Percentiles rank a stretch among this genome's conserved stretches.
Evolutionary conservation across 2,329 filamentous ascomycete species (phyloP).

Genomic region (Colletotrichum sidae): DNA sequence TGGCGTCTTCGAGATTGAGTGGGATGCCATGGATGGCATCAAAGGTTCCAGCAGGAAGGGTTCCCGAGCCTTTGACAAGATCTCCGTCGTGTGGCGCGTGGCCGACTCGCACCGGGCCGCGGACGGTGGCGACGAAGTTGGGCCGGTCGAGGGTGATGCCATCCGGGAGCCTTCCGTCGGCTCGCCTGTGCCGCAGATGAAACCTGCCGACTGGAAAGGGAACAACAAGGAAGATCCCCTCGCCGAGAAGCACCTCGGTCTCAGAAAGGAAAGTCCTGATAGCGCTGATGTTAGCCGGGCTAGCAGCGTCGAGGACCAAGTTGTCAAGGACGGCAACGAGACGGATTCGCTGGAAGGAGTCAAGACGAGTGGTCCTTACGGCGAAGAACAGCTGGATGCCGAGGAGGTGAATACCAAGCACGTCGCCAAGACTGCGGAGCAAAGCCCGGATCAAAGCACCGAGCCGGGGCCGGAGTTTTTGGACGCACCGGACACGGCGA

Average conservation of each 20-base stretch:
- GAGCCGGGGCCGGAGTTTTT: slow-evolving; percentile 26
- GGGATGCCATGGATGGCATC: slow-evolving; percentile 88
- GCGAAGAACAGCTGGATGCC: slow-evolving; percentile 47
- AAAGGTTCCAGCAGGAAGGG: slow-evolving; percentile 90
- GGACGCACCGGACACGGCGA: slow-evolving; percentile 31
- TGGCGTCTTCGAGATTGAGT: slow-evolving; percentile 70
- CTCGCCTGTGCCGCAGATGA: slow-evolving; percentile 76
- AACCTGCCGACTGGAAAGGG: slow-evolving; percentile 81
- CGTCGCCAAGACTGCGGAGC: background rate
- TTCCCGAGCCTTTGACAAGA: slow-evolving; percentile 80
- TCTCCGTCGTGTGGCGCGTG: slow-evolving; percentile 86
- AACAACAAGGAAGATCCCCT: slow-evolving; percentile 58
- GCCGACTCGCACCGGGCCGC: slow-evolving; percentile 26
- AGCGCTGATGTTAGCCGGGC: slow-evolving; percentile 78
- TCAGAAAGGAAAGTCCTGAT: slow-evolving; percentile 72
- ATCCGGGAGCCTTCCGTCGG: slow-evolving; percentile 73
- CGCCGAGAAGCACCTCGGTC: slow-evolving; percentile 73
- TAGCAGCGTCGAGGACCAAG: slow-evolving; percentile 70
- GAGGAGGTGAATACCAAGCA: slow-evolving; percentile 30
- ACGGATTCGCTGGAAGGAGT: slow-evolving; percentile 46
- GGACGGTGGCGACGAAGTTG: slow-evolving; percentile 41
- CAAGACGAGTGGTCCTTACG: slow-evolving; percentile 49
- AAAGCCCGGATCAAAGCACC: background rate
- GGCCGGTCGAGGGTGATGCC: slow-evolving; percentile 43
- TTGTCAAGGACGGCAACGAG: slow-evolving; percentile 39